Percentiles rank a stretch among this genome's conserved stretches.
These are phyloP conservation scores for Emericellopsis cladophorae DNA, from an alignment of 2,329 filamentous ascomycete genomes.

Conservation along the genomic window DNA sequence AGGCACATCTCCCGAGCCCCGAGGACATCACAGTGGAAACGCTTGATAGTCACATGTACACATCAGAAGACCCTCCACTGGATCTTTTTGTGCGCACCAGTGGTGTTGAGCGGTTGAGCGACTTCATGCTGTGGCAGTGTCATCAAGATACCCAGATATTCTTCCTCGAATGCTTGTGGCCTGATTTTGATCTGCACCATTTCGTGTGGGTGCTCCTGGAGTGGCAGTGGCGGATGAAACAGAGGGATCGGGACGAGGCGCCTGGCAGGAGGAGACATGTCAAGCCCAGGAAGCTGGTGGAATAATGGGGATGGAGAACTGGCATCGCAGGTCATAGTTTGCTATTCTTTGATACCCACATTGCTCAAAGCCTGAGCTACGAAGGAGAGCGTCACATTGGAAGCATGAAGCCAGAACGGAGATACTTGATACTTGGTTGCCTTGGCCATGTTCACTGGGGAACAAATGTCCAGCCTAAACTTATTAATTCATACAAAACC, in stretches of 20 bases:
- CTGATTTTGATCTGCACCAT: conserved; percentile 86
- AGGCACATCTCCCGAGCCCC: conserved; percentile 48
- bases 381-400: too few relatives aligned
- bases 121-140: conserved; percentile 99
- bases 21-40: conserved; percentile 79
- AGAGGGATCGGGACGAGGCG: conserved; percentile 37
- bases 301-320: conserved; percentile 4
- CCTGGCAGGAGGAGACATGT: conserved; percentile 17
- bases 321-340: too few relatives aligned
- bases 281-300: conserved; percentile 11
- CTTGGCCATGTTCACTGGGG: too few relatives aligned
- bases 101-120: conserved; percentile 81
- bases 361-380: too few relatives aligned
- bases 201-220: conserved; percentile 88
- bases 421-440: too few relatives aligned
- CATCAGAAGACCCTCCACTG: conserved; percentile 69
- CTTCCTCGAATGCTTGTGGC: conserved; percentile 88
- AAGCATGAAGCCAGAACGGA: too few relatives aligned
- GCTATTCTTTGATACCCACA: too few relatives aligned
- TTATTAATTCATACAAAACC: too few relatives aligned
- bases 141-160: conserved; percentile 87
- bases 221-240: conserved; percentile 63
- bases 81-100: conserved; percentile 89
- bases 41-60: conserved; percentile 78
- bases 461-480: too few relatives aligned